phyloP scores from a whole-genome alignment of 306 rosid genomes.

The Lupinus albus region DNA sequence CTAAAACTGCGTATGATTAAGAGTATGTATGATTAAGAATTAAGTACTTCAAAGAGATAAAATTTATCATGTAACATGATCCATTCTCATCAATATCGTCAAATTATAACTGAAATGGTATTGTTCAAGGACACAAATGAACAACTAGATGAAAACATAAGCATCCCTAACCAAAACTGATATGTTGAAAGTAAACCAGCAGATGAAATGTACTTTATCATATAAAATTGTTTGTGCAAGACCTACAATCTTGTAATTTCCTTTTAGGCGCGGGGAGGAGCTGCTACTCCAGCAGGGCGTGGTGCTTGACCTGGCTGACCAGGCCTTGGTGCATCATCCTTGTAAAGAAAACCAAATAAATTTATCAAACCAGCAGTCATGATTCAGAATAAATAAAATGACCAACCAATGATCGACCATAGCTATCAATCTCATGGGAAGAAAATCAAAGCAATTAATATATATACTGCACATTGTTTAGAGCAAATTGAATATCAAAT shows the following conservation, averaged over 20 bases:
- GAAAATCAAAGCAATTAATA: neutral
- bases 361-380: neutral
- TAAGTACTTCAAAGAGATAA: neutral
- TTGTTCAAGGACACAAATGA: neutral
- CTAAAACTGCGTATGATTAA: neutral
- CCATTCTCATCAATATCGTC: constrained; percentile 23
- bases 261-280: constrained; percentile 50
- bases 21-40: too few relatives aligned
- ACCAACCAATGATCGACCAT: neutral
- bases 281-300: constrained; percentile 60
- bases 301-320: constrained; percentile 76
- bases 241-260: neutral
- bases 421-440: neutral
- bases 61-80: constrained; percentile 8
- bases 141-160: neutral
- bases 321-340: constrained; percentile 76
- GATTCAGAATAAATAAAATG: neutral
- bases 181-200: constrained; percentile 16
- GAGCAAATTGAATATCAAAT: neutral
- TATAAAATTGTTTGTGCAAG: constrained; percentile 6
- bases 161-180: constrained; percentile 36
- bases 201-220: constrained; percentile 15
- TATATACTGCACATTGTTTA: neutral
- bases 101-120: constrained; percentile 21
- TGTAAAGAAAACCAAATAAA: constrained; percentile 22